Evolutionary conservation across 129 eudicot species (phyloP).

Genomic region (Chrysanthemum makinoi): DNA sequence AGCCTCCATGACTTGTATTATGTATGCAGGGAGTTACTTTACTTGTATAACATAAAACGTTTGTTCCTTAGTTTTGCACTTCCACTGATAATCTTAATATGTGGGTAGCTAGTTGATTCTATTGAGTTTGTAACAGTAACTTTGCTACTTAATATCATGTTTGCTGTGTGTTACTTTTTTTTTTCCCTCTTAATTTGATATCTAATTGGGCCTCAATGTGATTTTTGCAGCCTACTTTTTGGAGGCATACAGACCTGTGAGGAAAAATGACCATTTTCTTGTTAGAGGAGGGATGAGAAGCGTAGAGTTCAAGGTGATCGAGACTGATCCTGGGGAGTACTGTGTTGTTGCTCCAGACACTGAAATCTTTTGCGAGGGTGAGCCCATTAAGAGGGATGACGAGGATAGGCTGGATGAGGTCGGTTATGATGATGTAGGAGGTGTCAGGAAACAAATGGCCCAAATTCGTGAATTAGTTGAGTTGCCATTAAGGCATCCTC

Average conservation of each 20-base stretch:
- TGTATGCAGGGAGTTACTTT: not conserved
- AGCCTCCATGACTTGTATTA: not conserved
- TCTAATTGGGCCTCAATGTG: not conserved
- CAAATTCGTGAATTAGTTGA: conserved; percentile 5
- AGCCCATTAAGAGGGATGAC: conserved; percentile 7
- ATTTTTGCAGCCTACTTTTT: conserved; percentile 5
- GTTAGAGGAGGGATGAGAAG: conserved; percentile 10
- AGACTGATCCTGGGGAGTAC: conserved; percentile 8
- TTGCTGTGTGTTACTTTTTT: no score
- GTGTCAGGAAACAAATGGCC: conserved; percentile 16
- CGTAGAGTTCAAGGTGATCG: conserved; percentile 11
- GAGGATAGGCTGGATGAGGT: conserved; percentile 11
- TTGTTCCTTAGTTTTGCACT: not conserved
- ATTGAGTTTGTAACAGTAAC: no score
- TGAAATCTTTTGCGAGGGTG: conserved; percentile 13
- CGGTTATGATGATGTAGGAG: conserved; percentile 10
- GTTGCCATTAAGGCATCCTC: conserved; percentile 14
- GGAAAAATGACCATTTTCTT: conserved; percentile 1
- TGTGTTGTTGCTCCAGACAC: conserved; percentile 17
- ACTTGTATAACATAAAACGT: not conserved
- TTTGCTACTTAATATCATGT: no score
- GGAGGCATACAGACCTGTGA: conserved; percentile 9
- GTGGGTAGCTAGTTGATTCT: no score
- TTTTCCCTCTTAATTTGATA: not conserved
- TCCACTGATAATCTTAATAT: no score